phyloP scores from a whole-genome alignment of 176 grass and related monocot genomes.

The Stipa capillata region DNA sequence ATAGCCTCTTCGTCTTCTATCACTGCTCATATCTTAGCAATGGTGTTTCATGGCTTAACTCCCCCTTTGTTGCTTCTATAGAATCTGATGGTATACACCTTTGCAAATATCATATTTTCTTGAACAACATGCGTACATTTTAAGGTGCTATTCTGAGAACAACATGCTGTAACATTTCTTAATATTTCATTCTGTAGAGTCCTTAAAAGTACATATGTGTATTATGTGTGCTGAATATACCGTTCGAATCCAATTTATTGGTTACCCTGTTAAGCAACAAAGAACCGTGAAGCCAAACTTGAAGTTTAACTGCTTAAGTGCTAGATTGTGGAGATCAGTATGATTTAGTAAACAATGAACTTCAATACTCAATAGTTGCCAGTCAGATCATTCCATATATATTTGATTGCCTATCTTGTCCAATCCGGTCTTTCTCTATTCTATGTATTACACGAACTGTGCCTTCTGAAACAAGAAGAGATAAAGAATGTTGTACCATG shows the following conservation, averaged over 20 bases:
- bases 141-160: neutral
- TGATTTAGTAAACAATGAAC: neutral
- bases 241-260: neutral
- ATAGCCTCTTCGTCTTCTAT: neutral
- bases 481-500: neutral
- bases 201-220: neutral
- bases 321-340: neutral
- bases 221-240: neutral
- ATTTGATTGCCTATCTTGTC: neutral
- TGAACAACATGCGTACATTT: neutral
- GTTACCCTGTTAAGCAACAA: no score
- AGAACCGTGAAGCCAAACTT: neutral
- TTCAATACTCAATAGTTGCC: neutral
- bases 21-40: neutral
- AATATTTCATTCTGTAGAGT: neutral
- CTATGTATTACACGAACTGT: neutral
- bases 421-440: neutral
- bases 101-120: neutral
- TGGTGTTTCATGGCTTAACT: neutral
- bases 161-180: neutral
- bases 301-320: neutral
- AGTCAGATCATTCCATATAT: neutral
- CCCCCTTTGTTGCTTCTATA: neutral
- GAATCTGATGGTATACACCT: neutral
- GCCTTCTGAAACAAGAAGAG: neutral